Evolutionary conservation across 2,329 filamentous ascomycete species (phyloP).

Genomic region (Fusarium phyllophilum): DNA sequence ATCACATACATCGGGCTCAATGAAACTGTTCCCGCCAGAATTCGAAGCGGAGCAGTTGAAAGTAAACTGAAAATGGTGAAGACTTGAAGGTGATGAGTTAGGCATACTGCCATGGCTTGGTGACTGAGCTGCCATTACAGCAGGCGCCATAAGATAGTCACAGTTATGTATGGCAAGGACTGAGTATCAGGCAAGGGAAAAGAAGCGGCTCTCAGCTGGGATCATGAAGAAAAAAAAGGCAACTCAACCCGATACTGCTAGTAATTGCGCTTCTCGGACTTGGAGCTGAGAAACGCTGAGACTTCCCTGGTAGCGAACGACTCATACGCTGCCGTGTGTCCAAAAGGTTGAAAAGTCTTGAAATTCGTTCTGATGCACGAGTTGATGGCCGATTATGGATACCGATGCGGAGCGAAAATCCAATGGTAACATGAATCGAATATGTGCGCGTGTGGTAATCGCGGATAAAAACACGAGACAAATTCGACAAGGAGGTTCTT

Average conservation of each 20-base stretch:
- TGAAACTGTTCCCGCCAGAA: slow-evolving; percentile 44
- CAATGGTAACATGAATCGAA: not conserved
- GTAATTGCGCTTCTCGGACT: slow-evolving; percentile 18
- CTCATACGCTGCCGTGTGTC: slow-evolving; percentile 8
- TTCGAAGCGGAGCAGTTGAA: slow-evolving; percentile 45
- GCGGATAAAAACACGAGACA: not conserved
- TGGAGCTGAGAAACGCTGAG: slow-evolving; percentile 25
- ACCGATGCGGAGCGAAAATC: not conserved
- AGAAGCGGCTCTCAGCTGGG: not conserved
- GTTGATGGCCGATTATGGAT: not conserved
- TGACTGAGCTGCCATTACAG: slow-evolving; percentile 26
- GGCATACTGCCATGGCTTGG: slow-evolving; percentile 24
- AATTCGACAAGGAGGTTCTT: slow-evolving; percentile 1
- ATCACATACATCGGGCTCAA: slow-evolving; percentile 48
- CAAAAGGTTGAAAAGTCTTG: slow-evolving; percentile 1
- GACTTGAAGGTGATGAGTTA: slow-evolving; percentile 24
- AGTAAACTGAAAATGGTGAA: slow-evolving; percentile 48
- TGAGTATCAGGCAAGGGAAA: not conserved
- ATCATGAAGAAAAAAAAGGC: slow-evolving; percentile 3
- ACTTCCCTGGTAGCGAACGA: slow-evolving; percentile 27
- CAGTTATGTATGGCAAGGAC: not conserved
- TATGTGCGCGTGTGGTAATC: not conserved
- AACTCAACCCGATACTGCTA: slow-evolving; percentile 6
- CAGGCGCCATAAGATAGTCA: slow-evolving; percentile 4
- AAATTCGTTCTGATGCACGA: not conserved